phyloP scores from a whole-genome alignment of 1,284 basidiomycete genomes.

The Neonothopanus nambi region DNA sequence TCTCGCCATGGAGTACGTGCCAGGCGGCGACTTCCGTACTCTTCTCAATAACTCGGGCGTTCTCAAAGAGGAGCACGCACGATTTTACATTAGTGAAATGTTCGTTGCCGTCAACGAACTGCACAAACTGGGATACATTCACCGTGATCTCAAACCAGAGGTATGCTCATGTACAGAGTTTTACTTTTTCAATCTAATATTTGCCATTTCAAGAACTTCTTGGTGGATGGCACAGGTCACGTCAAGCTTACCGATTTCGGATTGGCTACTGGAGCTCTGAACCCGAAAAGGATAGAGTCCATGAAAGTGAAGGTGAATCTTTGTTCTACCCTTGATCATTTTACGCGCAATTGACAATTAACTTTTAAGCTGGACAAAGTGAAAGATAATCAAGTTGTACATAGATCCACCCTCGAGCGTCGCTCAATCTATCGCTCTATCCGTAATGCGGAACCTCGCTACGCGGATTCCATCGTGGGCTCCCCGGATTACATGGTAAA shows the following conservation, averaged over 20 bases:
- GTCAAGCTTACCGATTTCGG: constrained; percentile 99
- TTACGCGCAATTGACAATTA: constrained; percentile 7
- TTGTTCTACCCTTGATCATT: not conserved
- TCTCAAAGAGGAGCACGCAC: constrained; percentile 92
- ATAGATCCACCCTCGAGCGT: constrained; percentile 92
- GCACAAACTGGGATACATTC: constrained; percentile 95
- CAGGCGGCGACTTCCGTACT: constrained; percentile 94
- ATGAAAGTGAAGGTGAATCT: constrained; percentile 83
- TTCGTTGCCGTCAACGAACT: constrained; percentile 89
- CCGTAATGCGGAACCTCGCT: constrained; percentile 88
- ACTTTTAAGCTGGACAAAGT: constrained; percentile 85
- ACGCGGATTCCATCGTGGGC: constrained; percentile 97
- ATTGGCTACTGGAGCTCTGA: constrained; percentile 93
- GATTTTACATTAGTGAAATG: constrained; percentile 97
- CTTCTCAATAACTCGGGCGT: constrained; percentile 95
- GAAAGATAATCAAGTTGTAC: constrained; percentile 90
- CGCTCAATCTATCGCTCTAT: constrained; percentile 94
- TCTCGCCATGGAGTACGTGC: constrained; percentile 98
- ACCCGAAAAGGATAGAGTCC: constrained; percentile 93
- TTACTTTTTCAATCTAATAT: not conserved
- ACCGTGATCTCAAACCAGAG: constrained; percentile 97
- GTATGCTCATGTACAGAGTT: constrained; percentile 42
- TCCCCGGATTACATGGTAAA: constrained; percentile 92
- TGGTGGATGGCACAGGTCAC: constrained; percentile 94
- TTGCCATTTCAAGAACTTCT: constrained; percentile 75